Conservation (phyloP, 116 monocot genomes). For the Iris pallida region DNA sequence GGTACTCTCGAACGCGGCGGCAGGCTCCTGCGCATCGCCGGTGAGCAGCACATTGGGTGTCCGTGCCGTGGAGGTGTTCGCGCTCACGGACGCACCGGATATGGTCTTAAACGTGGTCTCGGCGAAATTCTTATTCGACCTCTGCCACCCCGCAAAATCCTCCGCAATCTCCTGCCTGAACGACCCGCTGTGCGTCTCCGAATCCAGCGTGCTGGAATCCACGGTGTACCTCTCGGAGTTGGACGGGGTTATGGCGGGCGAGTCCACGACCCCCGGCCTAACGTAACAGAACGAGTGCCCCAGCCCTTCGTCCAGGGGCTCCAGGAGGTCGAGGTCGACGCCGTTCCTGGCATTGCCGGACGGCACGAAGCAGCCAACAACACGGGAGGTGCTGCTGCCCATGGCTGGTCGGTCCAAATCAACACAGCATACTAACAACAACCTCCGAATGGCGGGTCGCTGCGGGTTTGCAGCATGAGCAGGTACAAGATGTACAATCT, state of each 20-base stretch:
- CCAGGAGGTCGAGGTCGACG: conserved; percentile 80
- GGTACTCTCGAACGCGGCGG: conserved; percentile 92
- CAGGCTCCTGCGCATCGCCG: conserved; percentile 64
- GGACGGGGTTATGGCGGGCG: conserved; percentile 81
- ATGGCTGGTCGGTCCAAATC: conserved; percentile 18
- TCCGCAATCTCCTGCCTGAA: conserved; percentile 63
- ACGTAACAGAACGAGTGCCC: conserved; percentile 99
- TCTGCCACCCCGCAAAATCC: conserved; percentile 36
- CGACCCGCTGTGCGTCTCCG: conserved; percentile 68
- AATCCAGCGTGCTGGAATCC: conserved; percentile 77
- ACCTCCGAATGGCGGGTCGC: conserved; percentile 16
- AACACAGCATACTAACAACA: conserved; percentile 3
- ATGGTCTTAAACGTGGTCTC: conserved; percentile 94
- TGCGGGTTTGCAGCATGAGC: conserved; percentile 38
- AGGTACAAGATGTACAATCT: conserved; percentile 33
- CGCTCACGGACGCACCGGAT: conserved; percentile 96
- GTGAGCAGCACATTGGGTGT: conserved; percentile 51
- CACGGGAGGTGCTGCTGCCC: conserved; percentile 93
- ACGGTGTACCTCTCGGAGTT: conserved; percentile 88
- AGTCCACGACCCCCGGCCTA: conserved; percentile 64
- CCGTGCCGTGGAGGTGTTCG: conserved; percentile 79
- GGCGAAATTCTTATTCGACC: conserved; percentile 32
- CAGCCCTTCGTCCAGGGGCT: conserved; percentile 90
- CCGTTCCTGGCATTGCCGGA: conserved; percentile 45
- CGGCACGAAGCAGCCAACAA: conserved; percentile 81